phyloP scores from a whole-genome alignment of 2,329 filamentous ascomycete species.

The Colletotrichum sp. region DNA sequence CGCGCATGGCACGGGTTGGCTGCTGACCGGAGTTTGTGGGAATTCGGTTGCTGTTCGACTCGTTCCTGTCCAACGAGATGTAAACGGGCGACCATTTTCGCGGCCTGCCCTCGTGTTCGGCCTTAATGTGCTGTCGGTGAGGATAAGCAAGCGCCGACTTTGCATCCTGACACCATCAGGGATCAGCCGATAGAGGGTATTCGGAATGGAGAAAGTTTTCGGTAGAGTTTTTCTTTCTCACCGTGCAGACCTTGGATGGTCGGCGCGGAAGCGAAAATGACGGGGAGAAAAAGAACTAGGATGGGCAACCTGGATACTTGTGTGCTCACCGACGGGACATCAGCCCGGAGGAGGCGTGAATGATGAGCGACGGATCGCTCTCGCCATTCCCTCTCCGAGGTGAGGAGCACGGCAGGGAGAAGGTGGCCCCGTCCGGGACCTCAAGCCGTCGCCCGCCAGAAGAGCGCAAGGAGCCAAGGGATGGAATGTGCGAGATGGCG shows the following conservation, averaged over 20 bases:
- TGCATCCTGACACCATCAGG: background rate
- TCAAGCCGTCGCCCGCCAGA: slow-evolving; percentile 3
- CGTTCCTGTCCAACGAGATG: background rate
- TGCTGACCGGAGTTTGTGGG: background rate
- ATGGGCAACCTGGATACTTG: background rate
- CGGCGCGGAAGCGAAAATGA: background rate
- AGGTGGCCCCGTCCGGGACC: background rate
- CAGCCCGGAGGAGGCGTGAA: background rate
- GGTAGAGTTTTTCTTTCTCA: background rate
- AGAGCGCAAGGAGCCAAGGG: slow-evolving; percentile 4
- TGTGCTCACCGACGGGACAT: background rate
- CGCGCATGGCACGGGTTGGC: background rate
- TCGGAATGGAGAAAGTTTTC: background rate
- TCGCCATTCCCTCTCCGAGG: background rate
- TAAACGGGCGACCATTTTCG: background rate
- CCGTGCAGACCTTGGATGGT: background rate
- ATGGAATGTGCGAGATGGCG: slow-evolving; percentile 6
- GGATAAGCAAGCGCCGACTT: background rate
- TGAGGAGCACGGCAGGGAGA: slow-evolving; percentile 19
- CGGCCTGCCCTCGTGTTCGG: slow-evolving; percentile 6
- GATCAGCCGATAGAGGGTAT: background rate
- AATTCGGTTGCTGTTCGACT: background rate
- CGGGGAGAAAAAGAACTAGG: background rate
- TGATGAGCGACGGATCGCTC: slow-evolving; percentile 13
- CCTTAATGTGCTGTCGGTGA: background rate